Percentiles rank a stretch among this genome's conserved stretches.
phyloP scores from a whole-genome alignment of 1,139 yeast species.

The Geotrichum aggregatum region DNA sequence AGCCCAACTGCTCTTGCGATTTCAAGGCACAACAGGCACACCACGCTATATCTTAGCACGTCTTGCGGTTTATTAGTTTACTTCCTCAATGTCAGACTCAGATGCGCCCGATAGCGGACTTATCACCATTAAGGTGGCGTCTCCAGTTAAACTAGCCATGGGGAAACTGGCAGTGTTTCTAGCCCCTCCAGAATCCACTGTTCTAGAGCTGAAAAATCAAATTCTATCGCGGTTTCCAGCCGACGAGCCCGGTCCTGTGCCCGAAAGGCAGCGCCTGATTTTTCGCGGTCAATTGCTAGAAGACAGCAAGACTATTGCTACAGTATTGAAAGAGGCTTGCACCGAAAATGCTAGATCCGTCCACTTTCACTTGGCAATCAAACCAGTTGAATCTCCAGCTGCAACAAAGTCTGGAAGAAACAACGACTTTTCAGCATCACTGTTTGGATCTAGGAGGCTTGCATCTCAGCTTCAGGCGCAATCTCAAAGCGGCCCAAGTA shows the following conservation, averaged over 20 bases:
- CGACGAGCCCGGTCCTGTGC: slow-evolving; percentile 10
- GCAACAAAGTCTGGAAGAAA: not conserved
- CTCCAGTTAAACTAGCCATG: slow-evolving; percentile 18
- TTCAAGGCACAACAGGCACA: no score
- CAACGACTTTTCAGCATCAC: not conserved
- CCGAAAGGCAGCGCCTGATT: slow-evolving; percentile 20
- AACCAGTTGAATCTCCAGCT: slow-evolving; percentile 8
- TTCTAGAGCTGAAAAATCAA: slow-evolving; percentile 4
- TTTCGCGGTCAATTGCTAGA: slow-evolving; percentile 19
- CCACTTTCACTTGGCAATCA: slow-evolving; percentile 19
- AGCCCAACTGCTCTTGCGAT: no score
- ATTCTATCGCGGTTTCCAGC: slow-evolving; percentile 11
- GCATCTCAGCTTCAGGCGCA: not conserved
- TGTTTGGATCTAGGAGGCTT: not conserved
- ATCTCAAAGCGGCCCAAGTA: not conserved
- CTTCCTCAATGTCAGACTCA: not conserved
- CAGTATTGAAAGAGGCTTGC: slow-evolving; percentile 10
- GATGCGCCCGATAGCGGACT: not conserved
- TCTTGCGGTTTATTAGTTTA: not conserved
- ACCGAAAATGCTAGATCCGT: slow-evolving; percentile 11
- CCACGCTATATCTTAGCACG: no score
- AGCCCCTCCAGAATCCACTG: slow-evolving; percentile 4
- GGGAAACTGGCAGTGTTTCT: slow-evolving; percentile 10
- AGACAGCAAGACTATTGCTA: slow-evolving; percentile 8
- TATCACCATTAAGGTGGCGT: slow-evolving; percentile 14